These are phyloP conservation scores for Aegilops sharonensis DNA, from an alignment of 176 grass and related monocot genomes.

Conservation along the genomic window DNA sequence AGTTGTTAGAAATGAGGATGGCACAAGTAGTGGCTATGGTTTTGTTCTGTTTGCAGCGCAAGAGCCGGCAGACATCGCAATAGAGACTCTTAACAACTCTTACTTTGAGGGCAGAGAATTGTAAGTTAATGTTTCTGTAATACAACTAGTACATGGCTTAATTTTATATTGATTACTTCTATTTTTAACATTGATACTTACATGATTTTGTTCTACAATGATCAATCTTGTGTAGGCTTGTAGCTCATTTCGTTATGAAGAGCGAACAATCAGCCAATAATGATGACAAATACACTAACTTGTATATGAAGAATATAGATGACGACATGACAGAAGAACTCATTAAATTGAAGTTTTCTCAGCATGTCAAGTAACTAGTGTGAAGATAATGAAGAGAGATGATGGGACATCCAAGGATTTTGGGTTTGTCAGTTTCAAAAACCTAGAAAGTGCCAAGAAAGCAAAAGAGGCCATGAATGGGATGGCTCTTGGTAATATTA, in stretches of 20 bases:
- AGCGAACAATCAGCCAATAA: slow-evolving; percentile 39
- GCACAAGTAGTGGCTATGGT: slow-evolving; percentile 59
- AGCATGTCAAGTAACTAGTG: too few species aligned
- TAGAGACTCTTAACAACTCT: slow-evolving; percentile 57
- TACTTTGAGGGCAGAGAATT: slow-evolving; percentile 44
- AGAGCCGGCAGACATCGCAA: slow-evolving; percentile 50
- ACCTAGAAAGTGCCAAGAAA: too few species aligned
- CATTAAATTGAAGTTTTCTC: slow-evolving; percentile 21
- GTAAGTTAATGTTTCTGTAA: slow-evolving; percentile 35
- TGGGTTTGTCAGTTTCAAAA: too few species aligned
- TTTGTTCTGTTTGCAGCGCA: slow-evolving; percentile 77
- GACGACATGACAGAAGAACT: slow-evolving; percentile 73
- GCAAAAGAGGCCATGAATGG: too few species aligned
- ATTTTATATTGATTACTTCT: background rate
- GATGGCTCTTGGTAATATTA: too few species aligned
- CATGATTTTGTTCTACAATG: background rate
- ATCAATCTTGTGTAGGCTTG: slow-evolving; percentile 41
- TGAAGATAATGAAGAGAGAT: too few species aligned
- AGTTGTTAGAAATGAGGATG: slow-evolving; percentile 59
- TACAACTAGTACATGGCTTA: background rate
- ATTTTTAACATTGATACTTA: background rate
- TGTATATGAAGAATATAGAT: slow-evolving; percentile 94
- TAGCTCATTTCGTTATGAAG: slow-evolving; percentile 72
- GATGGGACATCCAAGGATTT: too few species aligned
- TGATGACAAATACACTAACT: slow-evolving; percentile 70